Conservation (phyloP, 108 stramenopile genomes). For the Stephanodiscus minutulus region DNA sequence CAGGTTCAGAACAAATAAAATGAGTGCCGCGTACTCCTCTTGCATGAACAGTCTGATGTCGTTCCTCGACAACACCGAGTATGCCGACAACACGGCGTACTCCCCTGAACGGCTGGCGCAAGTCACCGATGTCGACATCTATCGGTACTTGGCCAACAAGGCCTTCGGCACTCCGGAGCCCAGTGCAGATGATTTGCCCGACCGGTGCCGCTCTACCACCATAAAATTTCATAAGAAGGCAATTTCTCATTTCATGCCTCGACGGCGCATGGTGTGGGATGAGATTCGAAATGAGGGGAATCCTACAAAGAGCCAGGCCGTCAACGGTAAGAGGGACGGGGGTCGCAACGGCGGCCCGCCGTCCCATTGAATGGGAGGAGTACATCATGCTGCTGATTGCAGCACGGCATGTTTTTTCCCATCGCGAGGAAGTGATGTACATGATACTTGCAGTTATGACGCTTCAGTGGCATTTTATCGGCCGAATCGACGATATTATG, state of each 20-base stretch:
- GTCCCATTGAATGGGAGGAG: conserved; percentile 17
- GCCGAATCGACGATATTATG: conserved; percentile 9
- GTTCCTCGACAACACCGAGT: no score
- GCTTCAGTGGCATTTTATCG: conserved; percentile 13
- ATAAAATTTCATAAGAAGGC: conserved; percentile 5
- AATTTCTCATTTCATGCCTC: conserved; percentile 20
- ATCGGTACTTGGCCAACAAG: conserved; percentile 3
- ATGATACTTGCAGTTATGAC: background rate
- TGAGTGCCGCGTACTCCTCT: no score
- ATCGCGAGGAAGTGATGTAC: background rate
- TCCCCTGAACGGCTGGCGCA: background rate
- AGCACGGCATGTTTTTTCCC: background rate
- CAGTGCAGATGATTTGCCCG: background rate
- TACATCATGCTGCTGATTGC: background rate
- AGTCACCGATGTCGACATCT: background rate
- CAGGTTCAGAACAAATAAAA: no score
- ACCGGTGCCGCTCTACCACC: conserved; percentile 4
- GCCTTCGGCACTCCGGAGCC: conserved; percentile 18
- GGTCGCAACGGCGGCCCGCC: background rate
- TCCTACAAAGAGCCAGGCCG: background rate
- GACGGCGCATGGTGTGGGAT: background rate
- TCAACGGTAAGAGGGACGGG: conserved; percentile 13
- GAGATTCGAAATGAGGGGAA: conserved; percentile 7
- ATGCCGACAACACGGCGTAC: background rate
- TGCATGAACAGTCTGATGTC: no score